Base-by-base conservation (phyloP, 2,329 filamentous ascomycete genomes). In the Fusarium sp. region DNA sequence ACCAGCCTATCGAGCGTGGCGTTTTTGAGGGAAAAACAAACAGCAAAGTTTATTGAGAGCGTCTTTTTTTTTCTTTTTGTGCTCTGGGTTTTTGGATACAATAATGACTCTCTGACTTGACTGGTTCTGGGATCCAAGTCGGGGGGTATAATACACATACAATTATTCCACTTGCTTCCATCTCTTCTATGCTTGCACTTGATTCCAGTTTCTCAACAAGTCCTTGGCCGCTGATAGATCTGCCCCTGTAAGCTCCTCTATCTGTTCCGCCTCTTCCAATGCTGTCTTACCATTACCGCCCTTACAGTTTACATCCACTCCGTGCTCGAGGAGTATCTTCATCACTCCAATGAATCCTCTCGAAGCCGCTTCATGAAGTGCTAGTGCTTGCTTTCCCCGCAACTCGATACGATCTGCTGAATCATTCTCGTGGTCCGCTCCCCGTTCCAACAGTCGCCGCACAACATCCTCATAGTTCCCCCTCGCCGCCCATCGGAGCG, bases 21-120 rank as follows among this genome's bases (percentile, higher is more conserved):
- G 75, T 77, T 74, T 51, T 51, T 51, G 24, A 42, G 60, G 69
- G 70, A 69, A 72, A 66, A 38, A 59, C 57, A 38, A 40, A 44
- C 66, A 66, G 70, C 35, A 29, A 58, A 68, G 44, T 49, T 49
- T 49, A 51, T 51, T 29, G 17, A 51, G 46, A 31, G 46, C 46
- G 46, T 51, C 12, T 24, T 46, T 51, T n/a, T 12, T 29, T 29
- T 49, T 49, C 11, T n/a, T n/a, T 24, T 16, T 10, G 46, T 51
- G 46, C 27, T 51, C 44, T 49, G 44, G 46, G 46, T 8, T 51
- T 51, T 51, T 29, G 46, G 46, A 51, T 51, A 51, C 5, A 51
- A 51, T 51, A 51, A 51, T 51, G 24, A 51, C 27, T 20, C 27
- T 29, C 24, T 51, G 46, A 12, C 44, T 49, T 27, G 44, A 27